These are phyloP conservation scores for Vinca minor DNA, from an alignment of 257 asterid species.

Conservation along the genomic window DNA sequence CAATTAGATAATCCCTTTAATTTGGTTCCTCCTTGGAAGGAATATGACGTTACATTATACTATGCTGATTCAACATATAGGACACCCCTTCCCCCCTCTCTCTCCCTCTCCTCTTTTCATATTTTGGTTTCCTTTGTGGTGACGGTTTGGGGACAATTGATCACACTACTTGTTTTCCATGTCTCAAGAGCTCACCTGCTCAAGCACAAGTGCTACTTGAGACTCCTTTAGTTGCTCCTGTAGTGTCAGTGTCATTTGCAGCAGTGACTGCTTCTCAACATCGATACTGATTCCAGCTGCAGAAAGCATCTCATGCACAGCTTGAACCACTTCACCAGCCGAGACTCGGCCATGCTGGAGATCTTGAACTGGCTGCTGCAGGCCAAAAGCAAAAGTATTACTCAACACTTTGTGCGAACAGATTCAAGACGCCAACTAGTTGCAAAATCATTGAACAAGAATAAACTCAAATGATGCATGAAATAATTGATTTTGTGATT, in stretches of 20 bases:
- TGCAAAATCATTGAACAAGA: neutral
- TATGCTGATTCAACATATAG: too few relatives aligned
- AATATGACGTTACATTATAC: neutral
- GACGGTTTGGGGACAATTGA: neutral
- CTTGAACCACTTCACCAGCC: constrained; percentile 83
- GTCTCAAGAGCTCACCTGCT: constrained; percentile 53
- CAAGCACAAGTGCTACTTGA: constrained; percentile 81
- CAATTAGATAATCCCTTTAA: too few relatives aligned
- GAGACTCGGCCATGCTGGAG: constrained; percentile 80
- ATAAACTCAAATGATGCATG: neutral
- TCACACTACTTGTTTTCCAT: neutral
- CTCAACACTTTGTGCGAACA: neutral
- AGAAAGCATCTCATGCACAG: constrained; percentile 93
- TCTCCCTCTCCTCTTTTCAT: neutral
- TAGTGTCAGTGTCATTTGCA: constrained; percentile 61
- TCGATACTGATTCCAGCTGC: constrained; percentile 83
- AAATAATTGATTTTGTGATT: neutral
- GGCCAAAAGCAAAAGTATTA: constrained; percentile 17
- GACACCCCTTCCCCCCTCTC: neutral
- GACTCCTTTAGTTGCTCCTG: constrained; percentile 84
- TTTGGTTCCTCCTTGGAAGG: neutral
- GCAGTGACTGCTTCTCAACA: constrained; percentile 67
- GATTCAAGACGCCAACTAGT: neutral
- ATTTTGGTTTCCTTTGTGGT: neutral
- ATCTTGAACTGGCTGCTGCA: constrained; percentile 52